Evolutionary conservation across 208 protist genomes (phyloP), one percentile per base, ranked within the genome.

Genomic region (Histomonas meleagridis): DNA sequence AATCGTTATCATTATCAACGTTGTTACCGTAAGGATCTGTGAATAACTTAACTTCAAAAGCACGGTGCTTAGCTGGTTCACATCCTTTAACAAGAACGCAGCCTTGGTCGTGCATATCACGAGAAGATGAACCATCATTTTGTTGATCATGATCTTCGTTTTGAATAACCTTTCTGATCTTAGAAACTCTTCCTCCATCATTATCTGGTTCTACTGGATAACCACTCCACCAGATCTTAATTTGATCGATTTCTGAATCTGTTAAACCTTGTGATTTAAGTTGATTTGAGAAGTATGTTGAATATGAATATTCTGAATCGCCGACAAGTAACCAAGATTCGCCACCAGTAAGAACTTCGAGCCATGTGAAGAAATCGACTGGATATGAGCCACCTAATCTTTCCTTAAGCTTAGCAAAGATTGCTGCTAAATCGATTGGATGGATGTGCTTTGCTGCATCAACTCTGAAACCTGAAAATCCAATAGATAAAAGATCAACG

Each of bases 71-170:
- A 46, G 38, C 65, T n/a, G 65, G 32, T 46, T 23, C 2, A 46
- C 65, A 76, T 2, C 65, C 65, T 46, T 76, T 95, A 38, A 95
- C 79, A 26, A 96, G 70, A 35, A 95, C 90, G 43, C 69, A 91
- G 26, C 95, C 95, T 57, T 95, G 10, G n/a, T 91, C 94, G 21
- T 92, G 78, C 95, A 96, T 96, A 91, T 96, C 95, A 46, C 95
- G 69, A 16, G 93, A 95, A 48, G 92, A 93, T 0, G 62, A 91
- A 51, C 92, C 95, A 57, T 81, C 60, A 46, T 91, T 94, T 78
- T 95, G 95, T 91, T 95, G 94, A 81, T 95, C 95, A 76, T 90
- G 46, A 53, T 96, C 95, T 76, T 96, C 95, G 78, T 96, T 96
- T 90, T 96, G 93, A 49, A 96, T 94, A 9, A 92, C 95, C 28